phyloP scores from a whole-genome alignment of 495 filamentous ascomycete species.

The Bacidia rubella region DNA sequence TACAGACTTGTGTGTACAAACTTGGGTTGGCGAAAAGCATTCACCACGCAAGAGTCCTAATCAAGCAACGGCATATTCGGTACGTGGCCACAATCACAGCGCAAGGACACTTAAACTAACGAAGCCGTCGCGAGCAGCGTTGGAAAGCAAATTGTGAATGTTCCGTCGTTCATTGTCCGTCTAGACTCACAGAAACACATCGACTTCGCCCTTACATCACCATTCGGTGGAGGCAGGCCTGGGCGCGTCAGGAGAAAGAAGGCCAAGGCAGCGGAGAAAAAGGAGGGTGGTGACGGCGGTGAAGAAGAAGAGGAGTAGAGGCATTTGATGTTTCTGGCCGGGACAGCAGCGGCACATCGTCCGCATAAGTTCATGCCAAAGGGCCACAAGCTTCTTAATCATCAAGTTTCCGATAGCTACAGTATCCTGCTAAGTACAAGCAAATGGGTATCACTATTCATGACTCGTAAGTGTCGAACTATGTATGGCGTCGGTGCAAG shows the following conservation, averaged over 20 bases:
- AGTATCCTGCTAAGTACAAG: background rate
- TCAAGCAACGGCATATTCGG: slow-evolving; percentile 98
- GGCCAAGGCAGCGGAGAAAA: slow-evolving; percentile 85
- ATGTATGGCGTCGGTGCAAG: background rate
- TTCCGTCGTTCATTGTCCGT: slow-evolving; percentile 96
- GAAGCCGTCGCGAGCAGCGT: too few species aligned
- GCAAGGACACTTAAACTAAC: too few species aligned
- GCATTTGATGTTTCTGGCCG: slow-evolving; percentile 11
- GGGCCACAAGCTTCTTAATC: background rate
- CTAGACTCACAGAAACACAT: slow-evolving; percentile 99
- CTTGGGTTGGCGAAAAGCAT: slow-evolving; percentile 99
- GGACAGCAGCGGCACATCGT: background rate
- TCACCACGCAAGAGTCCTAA: slow-evolving; percentile 98
- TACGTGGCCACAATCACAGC: too few species aligned
- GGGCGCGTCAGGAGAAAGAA: slow-evolving; percentile 98
- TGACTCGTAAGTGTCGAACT: background rate
- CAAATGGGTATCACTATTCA: background rate
- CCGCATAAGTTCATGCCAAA: too few species aligned
- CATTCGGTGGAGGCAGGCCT: slow-evolving; percentile 91
- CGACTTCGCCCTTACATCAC: slow-evolving; percentile 93
- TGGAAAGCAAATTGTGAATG: slow-evolving; percentile 99
- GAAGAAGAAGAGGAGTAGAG: slow-evolving; percentile 79
- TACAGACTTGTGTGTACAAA: slow-evolving; percentile 99
- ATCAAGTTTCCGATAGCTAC: background rate
- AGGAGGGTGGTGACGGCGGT: slow-evolving; percentile 68